Conservation (phyloP, 805 yeast genomes). For the Kregervanrija pseudodelftensis region DNA sequence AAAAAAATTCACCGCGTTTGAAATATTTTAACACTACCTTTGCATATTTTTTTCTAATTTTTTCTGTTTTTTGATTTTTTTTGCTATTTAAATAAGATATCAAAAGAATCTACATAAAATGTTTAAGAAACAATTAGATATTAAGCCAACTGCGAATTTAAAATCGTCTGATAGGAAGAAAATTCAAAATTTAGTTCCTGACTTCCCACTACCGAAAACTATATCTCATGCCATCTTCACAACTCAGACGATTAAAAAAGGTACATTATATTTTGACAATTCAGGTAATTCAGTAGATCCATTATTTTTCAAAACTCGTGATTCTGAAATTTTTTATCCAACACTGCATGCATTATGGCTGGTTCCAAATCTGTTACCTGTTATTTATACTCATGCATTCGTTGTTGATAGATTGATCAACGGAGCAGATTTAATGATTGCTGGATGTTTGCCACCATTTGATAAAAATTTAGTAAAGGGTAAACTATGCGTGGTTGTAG, state of each 20-base stretch:
- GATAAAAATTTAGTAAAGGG: conserved; percentile 44
- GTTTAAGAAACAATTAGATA: conserved; percentile 49
- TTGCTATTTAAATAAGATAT: too few relatives aligned
- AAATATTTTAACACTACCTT: not conserved
- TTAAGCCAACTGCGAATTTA: conserved; percentile 71
- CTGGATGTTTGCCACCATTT: conserved; percentile 61
- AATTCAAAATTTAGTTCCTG: conserved; percentile 33
- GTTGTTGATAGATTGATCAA: conserved; percentile 64
- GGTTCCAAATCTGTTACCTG: conserved; percentile 58
- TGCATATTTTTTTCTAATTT: too few relatives aligned
- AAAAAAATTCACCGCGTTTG: too few relatives aligned
- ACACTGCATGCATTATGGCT: conserved; percentile 69
- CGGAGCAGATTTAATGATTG: conserved; percentile 80
- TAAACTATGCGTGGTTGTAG: conserved; percentile 63
- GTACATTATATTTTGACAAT: conserved; percentile 54
- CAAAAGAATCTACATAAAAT: conserved; percentile 20
- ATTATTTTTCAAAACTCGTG: conserved; percentile 60
- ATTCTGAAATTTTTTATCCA: conserved; percentile 48
- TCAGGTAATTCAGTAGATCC: conserved; percentile 48
- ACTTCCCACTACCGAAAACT: conserved; percentile 40
- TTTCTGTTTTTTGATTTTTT: not conserved
- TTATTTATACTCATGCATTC: conserved; percentile 61
- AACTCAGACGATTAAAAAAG: conserved; percentile 41
- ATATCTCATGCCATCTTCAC: conserved; percentile 61
- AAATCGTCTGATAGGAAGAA: conserved; percentile 75